phyloP scores from a whole-genome alignment of 2,329 filamentous ascomycete genomes.

The Hypoxylon sp. region DNA sequence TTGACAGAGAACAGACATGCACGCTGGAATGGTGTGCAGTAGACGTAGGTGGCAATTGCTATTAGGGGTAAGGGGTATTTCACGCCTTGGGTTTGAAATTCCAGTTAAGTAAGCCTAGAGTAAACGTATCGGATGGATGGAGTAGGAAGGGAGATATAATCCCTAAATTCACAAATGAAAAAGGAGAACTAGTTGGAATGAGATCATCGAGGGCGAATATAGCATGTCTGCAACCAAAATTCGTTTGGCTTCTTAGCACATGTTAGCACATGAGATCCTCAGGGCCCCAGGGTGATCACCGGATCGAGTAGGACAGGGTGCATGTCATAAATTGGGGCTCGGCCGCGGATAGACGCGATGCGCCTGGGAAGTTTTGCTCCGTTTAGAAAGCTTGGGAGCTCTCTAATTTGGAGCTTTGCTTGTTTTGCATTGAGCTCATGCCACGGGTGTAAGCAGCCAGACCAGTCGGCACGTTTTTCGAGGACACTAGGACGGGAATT shows the following conservation, averaged over 20 bases:
- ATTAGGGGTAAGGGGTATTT: constrained; percentile 10
- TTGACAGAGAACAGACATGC: constrained; percentile 44
- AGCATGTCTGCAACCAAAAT: too few species aligned
- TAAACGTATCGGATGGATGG: neutral
- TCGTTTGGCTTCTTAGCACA: too few species aligned
- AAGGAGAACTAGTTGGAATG: constrained; percentile 24
- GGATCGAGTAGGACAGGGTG: constrained; percentile 17
- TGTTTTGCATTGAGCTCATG: constrained; percentile 2
- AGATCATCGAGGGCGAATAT: constrained; percentile 38
- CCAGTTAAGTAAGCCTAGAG: constrained; percentile 3
- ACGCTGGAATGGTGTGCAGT: constrained; percentile 23
- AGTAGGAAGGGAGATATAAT: constrained; percentile 1
- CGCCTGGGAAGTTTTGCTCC: constrained; percentile 40
- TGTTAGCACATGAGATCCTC: neutral
- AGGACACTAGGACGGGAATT: neutral
- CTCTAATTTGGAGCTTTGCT: constrained; percentile 1
- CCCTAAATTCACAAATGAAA: constrained; percentile 20
- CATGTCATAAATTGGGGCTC: constrained; percentile 36
- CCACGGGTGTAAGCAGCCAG: constrained; percentile 6
- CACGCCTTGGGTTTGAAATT: constrained; percentile 10
- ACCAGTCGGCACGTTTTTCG: constrained; percentile 2
- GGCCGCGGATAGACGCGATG: constrained; percentile 10
- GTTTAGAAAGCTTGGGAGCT: constrained; percentile 14
- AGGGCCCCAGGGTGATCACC: constrained; percentile 8
- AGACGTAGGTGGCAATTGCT: neutral